Percentiles rank a stretch among this genome's conserved stretches.
Evolutionary conservation across 768 basidiomycete species (phyloP).

Genomic region (Boletus patriciae): DNA sequence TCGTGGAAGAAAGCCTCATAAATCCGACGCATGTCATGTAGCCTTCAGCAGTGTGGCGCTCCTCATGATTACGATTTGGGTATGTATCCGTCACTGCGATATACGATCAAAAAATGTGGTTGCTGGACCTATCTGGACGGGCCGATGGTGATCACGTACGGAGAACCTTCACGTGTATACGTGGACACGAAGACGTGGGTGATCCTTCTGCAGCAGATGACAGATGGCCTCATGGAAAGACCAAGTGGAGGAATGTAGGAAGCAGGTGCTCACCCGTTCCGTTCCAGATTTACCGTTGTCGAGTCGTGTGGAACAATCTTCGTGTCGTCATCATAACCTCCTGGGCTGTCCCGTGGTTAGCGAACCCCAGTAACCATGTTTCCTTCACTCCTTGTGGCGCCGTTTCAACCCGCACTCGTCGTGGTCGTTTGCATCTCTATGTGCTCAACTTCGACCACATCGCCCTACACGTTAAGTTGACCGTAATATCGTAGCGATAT

Average conservation of each 20-base stretch:
- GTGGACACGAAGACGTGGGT: neutral
- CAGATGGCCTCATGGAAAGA: slow-evolving; percentile 27
- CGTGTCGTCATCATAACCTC: neutral
- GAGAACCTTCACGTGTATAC: too few relatives aligned
- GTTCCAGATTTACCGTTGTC: neutral
- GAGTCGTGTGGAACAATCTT: too few relatives aligned
- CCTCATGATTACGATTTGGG: slow-evolving; percentile 28
- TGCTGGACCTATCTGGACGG: slow-evolving; percentile 33
- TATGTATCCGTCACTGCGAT: slow-evolving; percentile 9
- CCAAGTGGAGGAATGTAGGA: neutral
- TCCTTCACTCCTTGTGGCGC: neutral
- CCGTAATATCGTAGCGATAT: too few relatives aligned
- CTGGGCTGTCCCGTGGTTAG: slow-evolving; percentile 14
- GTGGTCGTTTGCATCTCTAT: too few relatives aligned
- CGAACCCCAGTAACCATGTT: slow-evolving; percentile 7
- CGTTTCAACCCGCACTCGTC: too few relatives aligned
- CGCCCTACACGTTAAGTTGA: too few relatives aligned
- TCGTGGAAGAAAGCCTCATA: neutral
- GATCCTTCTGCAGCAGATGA: slow-evolving; percentile 31
- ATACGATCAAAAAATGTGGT: slow-evolving; percentile 32
- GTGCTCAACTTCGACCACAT: too few relatives aligned
- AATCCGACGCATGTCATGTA: slow-evolving; percentile 9
- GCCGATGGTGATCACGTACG: neutral
- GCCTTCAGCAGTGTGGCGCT: slow-evolving; percentile 18
- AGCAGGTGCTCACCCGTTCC: neutral